Evolutionary conservation across 1,139 yeast species (phyloP).

Genomic region (Diutina ranongensis): DNA sequence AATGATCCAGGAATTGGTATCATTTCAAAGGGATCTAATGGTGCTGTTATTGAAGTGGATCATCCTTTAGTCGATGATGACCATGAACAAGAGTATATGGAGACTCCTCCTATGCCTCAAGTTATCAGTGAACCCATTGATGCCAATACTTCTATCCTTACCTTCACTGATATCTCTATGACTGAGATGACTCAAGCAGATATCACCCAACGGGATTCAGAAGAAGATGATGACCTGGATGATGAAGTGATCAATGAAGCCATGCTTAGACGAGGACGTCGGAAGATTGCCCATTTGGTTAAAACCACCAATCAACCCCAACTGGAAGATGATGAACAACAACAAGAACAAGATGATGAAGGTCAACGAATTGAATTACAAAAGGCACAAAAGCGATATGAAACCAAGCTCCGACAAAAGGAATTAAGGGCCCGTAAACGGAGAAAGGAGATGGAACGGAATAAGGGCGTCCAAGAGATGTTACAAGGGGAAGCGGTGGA

Average conservation of each 20-base stretch:
- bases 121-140: background rate
- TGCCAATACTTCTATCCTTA: background rate
- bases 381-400: conserved; percentile 22
- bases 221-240: background rate
- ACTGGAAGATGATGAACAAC: conserved; percentile 10
- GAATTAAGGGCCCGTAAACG: conserved; percentile 26
- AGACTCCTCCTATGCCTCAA: background rate
- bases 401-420: conserved; percentile 26
- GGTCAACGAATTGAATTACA: conserved; percentile 14
- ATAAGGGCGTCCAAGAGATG: conserved; percentile 39
- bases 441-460: conserved; percentile 36
- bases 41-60: background rate
- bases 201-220: background rate
- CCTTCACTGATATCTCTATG: background rate
- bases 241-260: background rate
- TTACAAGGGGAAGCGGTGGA: conserved; percentile 88
- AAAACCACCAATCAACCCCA: background rate
- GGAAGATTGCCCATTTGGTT: background rate
- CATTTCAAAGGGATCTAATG: background rate
- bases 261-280: background rate
- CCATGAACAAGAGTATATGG: background rate
- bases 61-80: background rate
- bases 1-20: background rate
- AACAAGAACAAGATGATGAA: conserved; percentile 10
- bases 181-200: background rate